Base-by-base conservation (phyloP, 495 filamentous ascomycete species). In the Neurospora intermedia region DNA sequence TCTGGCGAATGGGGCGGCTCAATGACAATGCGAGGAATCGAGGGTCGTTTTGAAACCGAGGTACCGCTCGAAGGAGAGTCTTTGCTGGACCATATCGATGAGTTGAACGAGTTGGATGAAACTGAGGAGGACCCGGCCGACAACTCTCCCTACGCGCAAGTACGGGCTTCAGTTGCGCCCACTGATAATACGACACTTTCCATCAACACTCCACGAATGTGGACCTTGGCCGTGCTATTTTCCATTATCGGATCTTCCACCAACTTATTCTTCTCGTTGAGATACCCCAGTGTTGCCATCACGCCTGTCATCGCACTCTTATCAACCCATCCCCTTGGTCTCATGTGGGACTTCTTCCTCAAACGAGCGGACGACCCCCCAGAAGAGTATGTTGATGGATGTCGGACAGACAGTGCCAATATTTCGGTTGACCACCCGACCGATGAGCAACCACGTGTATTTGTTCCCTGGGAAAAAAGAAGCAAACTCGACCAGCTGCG, bases 181-280 rank as follows among this genome's bases (percentile, higher is more conserved):
- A 89, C 85, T 16, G 93, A 96, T 78, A 88, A 96, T 77, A 87
- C 85, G 27, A 83, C 86, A 18, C 83, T 93, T 18, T 94, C 92
- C 6, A 93, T 95, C 70, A 95, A 92, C 80, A 96, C 93, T 3
- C 89, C 93, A 20, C 91, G 93, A 43, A 97, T 96, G 93, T 96
- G 93, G 93, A 79, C 86, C 2, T 77, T 96, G 20, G 93, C 92
- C 27, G 84, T 92, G 8, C 76, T 96, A 15, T 97, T 95, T 78
- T 90, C 93, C 10, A 82, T 96, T 41, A 83, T 94, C 27, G 93
- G 93, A 69, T 93, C 92, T 43, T 90, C 91, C 3, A 93, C 92
- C 46, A 96, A 95, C 81, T 82, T 95, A 40, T 94, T 96, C 80
- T 93, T 96, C 83, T 89, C 91, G 43, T 82, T 96, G 74, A 87